phyloP scores from a whole-genome alignment of 768 basidiomycete genomes.

The Boletus rubroflammeus region DNA sequence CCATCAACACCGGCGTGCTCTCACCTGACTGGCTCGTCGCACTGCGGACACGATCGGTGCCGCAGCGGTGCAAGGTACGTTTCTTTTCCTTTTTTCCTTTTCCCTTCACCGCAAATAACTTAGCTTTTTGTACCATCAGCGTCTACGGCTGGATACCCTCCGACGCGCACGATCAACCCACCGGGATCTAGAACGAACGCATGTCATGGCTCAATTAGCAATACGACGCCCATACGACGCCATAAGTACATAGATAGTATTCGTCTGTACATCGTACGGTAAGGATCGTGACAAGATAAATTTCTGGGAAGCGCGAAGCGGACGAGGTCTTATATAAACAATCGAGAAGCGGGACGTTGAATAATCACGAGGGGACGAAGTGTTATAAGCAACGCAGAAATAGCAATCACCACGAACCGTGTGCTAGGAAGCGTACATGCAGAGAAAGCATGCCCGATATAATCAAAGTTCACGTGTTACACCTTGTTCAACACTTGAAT shows the following conservation, averaged over 20 bases:
- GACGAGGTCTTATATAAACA: slow-evolving; percentile 20
- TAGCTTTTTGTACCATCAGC: neutral
- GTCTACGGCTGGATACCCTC: slow-evolving; percentile 21
- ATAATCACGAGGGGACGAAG: slow-evolving; percentile 9
- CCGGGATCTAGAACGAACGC: slow-evolving; percentile 42
- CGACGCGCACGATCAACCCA: slow-evolving; percentile 21
- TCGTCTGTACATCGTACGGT: slow-evolving; percentile 27
- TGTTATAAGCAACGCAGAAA: slow-evolving; percentile 12
- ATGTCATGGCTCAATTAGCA: slow-evolving; percentile 49
- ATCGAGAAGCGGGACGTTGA: slow-evolving; percentile 6
- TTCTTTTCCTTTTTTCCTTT: neutral
- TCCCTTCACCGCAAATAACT: neutral
- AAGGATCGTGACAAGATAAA: slow-evolving; percentile 30
- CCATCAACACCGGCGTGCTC: slow-evolving; percentile 75
- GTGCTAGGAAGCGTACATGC: slow-evolving; percentile 12
- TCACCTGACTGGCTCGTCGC: slow-evolving; percentile 77
- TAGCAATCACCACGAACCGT: slow-evolving; percentile 13
- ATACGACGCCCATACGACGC: slow-evolving; percentile 21
- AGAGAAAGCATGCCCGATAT: slow-evolving; percentile 24
- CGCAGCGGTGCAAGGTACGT: slow-evolving; percentile 82
- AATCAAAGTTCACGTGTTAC: slow-evolving; percentile 47
- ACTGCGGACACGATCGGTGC: slow-evolving; percentile 59
- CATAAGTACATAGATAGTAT: slow-evolving; percentile 24
- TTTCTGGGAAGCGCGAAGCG: neutral
- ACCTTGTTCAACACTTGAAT: slow-evolving; percentile 59